Evolutionary conservation across 495 filamentous ascomycete species (phyloP), one percentile per base, ranked within the genome.

Genomic region (Bombardia bombarda): DNA sequence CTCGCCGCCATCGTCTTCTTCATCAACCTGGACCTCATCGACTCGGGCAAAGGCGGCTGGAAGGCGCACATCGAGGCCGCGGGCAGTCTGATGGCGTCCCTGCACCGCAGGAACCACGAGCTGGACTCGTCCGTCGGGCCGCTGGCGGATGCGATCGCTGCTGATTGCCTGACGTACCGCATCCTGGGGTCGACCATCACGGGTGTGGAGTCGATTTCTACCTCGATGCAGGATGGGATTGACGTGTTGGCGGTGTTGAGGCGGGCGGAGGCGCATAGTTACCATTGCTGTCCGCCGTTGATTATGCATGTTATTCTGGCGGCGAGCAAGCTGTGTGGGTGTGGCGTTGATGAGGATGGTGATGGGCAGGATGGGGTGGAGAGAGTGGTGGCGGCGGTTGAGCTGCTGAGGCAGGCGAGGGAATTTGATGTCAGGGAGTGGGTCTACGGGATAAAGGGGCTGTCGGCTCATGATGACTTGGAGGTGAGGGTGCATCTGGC

Each of bases 1-100:
- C 57, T 73, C 0, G 69, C 72, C 4, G 70, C 70, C 19, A 67
- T 74, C 2, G 68, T 78, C 21, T 73, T 79, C 44, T 65, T 80
- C 28, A 66, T 80, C 43, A 77, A 79, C 32, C 62, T 80, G 18
- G 68, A 78, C 47, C 62, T 80, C 5, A 64, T 80, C 17, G 75
- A 80, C 52, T 71, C 71, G 3, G 74, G 74, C 0, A 70, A 63
- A 39, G 69, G 72, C 18, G 65, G 62, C 7, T 80, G 77, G 77
- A 69, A 72, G 22, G 56, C 61, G 41, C 77, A 80, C 49, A 61
- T 79, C 32, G 61, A 71, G 44, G 71, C 68, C 3, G 73, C 69
- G 2, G 66, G 66, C 25, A 60, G 52, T 8, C 53, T 78, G 3
- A 65, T 75, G 39, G 32, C 45, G 47, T 56, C 41, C 26, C 52